A percentile compares a stretch with the other conserved stretches of the same genome.
phyloP scores from a whole-genome alignment of 2,329 filamentous ascomycete species.

The Cladophialophora exuberans region DNA sequence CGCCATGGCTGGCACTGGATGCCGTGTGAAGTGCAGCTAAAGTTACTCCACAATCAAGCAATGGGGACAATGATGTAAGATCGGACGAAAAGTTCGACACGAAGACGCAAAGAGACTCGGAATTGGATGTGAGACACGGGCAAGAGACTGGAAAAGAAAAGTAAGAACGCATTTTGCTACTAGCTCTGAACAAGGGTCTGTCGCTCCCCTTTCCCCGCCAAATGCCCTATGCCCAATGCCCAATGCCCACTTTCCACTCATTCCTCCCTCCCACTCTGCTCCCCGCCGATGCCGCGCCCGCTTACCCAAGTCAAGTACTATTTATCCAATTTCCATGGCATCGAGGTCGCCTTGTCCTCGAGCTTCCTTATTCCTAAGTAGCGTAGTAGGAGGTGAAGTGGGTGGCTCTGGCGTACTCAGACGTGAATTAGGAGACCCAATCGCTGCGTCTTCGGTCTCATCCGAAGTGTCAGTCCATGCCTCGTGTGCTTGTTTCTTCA shows the following conservation, averaged over 20 bases:
- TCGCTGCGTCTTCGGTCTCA: slow-evolving; percentile 18
- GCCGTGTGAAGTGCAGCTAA: slow-evolving; percentile 13
- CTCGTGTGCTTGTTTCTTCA: slow-evolving; percentile 11
- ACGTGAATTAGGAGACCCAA: slow-evolving; percentile 18
- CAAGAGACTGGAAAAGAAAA: neutral
- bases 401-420: slow-evolving; percentile 12
- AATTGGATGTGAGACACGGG: slow-evolving; percentile 5
- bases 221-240: too few species aligned
- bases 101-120: neutral
- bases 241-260: too few species aligned
- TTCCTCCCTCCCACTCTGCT: neutral
- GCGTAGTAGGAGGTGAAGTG: slow-evolving; percentile 5
- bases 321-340: slow-evolving; percentile 29
- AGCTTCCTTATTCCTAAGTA: neutral
- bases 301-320: neutral
- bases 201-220: neutral
- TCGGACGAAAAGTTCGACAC: slow-evolving; percentile 3
- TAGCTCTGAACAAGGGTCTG: slow-evolving; percentile 2
- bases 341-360: slow-evolving; percentile 12
- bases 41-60: slow-evolving; percentile 3
- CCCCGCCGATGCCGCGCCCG: neutral
- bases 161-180: neutral
- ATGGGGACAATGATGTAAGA: slow-evolving; percentile 17
- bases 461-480: slow-evolving; percentile 28
- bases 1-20: neutral